phyloP scores from a whole-genome alignment of 192 early-diverging fungal genomes.

The Globomyces pollinis-pini region DNA sequence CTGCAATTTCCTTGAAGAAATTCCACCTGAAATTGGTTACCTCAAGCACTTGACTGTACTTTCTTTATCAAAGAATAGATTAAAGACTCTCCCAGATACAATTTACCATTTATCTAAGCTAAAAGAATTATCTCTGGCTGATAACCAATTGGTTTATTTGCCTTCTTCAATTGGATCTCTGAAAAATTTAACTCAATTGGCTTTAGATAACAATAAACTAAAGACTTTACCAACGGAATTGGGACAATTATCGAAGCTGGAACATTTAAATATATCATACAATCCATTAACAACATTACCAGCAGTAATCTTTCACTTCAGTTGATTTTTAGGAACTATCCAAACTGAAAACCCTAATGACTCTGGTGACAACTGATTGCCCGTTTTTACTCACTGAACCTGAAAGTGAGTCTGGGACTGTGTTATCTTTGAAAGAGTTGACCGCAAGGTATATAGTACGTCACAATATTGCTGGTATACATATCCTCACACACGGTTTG shows the following conservation, averaged over 20 bases:
- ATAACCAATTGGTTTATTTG: constrained; percentile 57
- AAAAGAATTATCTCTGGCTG: constrained; percentile 52
- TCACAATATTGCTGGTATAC: constrained; percentile 50
- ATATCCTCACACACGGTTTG: constrained; percentile 42
- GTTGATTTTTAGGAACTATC: constrained; percentile 16
- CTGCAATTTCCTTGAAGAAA: constrained; percentile 58
- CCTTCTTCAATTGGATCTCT: constrained; percentile 56
- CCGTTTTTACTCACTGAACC: constrained; percentile 3
- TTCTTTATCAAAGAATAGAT: constrained; percentile 56
- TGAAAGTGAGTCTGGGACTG: constrained; percentile 29
- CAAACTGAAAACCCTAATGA: constrained; percentile 26
- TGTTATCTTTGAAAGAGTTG: constrained; percentile 54
- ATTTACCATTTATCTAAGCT: constrained; percentile 61
- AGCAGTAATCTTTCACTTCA: constrained; percentile 62
- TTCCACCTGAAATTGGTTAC: constrained; percentile 70
- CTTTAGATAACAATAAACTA: constrained; percentile 55
- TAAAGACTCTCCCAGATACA: constrained; percentile 57
- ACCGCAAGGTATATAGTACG: constrained; percentile 67
- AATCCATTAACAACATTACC: constrained; percentile 63
- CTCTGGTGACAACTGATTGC: constrained; percentile 2
- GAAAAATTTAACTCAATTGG: constrained; percentile 56
- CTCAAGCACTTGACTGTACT: constrained; percentile 59
- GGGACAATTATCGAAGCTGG: constrained; percentile 49
- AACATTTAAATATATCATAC: constrained; percentile 56
- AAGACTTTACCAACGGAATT: constrained; percentile 56